phyloP scores from a whole-genome alignment of 2,329 filamentous ascomycete species.

The Verticillium nonalfalfae region DNA sequence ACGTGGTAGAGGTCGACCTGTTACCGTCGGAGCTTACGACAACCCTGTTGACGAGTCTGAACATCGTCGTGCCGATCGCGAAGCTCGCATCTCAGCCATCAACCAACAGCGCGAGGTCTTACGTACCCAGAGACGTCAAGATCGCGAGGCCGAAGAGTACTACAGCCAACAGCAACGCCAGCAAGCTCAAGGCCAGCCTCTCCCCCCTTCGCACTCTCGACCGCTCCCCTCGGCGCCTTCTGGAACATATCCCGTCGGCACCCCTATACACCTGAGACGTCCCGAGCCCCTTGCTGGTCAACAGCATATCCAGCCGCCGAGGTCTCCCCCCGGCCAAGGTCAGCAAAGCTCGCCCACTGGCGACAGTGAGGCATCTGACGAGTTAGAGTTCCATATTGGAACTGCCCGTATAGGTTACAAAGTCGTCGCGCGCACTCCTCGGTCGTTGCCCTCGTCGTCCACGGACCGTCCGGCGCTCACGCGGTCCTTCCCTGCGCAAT shows the following conservation, averaged over 20 bases:
- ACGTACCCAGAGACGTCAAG: not conserved
- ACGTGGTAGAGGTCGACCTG: slow-evolving; percentile 4
- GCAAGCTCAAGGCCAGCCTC: not conserved
- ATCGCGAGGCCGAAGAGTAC: not conserved
- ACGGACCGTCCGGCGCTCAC: not conserved
- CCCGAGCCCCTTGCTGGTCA: not conserved
- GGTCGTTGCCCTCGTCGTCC: not conserved
- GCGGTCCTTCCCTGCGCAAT: not conserved
- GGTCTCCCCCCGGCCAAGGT: not conserved
- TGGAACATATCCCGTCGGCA: not conserved
- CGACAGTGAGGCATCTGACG: not conserved
- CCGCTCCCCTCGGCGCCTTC: not conserved
- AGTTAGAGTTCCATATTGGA: not conserved
- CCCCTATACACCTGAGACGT: not conserved
- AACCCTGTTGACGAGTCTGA: slow-evolving; percentile 2
- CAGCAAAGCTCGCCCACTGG: not conserved
- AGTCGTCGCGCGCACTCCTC: not conserved
- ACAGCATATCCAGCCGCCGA: not conserved
- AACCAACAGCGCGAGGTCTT: not conserved
- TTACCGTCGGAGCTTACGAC: slow-evolving; percentile 9
- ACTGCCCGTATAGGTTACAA: not conserved
- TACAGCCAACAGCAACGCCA: not conserved
- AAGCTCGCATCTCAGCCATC: not conserved
- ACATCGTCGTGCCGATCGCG: not conserved
- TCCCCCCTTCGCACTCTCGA: not conserved